phyloP scores from a whole-genome alignment of 2,329 filamentous ascomycete genomes.

The Aspergillus sp. region DNA sequence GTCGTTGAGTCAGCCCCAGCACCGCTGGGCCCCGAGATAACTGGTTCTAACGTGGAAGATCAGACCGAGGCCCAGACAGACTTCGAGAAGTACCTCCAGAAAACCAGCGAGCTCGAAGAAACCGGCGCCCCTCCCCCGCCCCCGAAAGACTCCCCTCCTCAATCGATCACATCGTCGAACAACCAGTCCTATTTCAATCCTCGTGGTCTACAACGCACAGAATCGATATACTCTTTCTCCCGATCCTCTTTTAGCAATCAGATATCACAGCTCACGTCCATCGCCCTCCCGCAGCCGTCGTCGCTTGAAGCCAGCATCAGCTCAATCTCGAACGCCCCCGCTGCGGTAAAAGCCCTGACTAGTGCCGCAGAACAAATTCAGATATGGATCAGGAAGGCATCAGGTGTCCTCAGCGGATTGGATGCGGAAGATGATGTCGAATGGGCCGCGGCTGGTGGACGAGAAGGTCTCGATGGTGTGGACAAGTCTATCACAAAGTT shows the following conservation, averaged over 20 bases:
- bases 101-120: slow-evolving; percentile 34
- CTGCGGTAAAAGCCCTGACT: slow-evolving; percentile 79
- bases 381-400: slow-evolving; percentile 90
- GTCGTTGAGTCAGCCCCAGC: slow-evolving; percentile 27
- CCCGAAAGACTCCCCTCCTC: slow-evolving; percentile 37
- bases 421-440: slow-evolving; percentile 97
- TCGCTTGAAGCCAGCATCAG: slow-evolving; percentile 80
- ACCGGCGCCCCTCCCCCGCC: slow-evolving; percentile 28
- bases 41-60: slow-evolving; percentile 13
- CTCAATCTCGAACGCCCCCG: slow-evolving; percentile 78
- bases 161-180: slow-evolving; percentile 29
- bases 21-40: slow-evolving; percentile 20
- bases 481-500: slow-evolving; percentile 76
- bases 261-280: slow-evolving; percentile 84
- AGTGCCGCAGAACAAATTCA: slow-evolving; percentile 89
- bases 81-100: slow-evolving; percentile 44
- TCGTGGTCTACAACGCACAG: slow-evolving; percentile 60
- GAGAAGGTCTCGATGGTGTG: slow-evolving; percentile 55
- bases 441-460: slow-evolving; percentile 86
- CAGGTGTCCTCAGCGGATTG: slow-evolving; percentile 81
- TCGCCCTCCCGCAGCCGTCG: slow-evolving; percentile 82
- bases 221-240: slow-evolving; percentile 63
- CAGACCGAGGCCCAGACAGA: slow-evolving; percentile 33
- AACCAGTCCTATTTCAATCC: slow-evolving; percentile 47
- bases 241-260: slow-evolving; percentile 91